phyloP scores from a whole-genome alignment of 352 stramenopile species.

The Salisapilia sapeloensis region DNA sequence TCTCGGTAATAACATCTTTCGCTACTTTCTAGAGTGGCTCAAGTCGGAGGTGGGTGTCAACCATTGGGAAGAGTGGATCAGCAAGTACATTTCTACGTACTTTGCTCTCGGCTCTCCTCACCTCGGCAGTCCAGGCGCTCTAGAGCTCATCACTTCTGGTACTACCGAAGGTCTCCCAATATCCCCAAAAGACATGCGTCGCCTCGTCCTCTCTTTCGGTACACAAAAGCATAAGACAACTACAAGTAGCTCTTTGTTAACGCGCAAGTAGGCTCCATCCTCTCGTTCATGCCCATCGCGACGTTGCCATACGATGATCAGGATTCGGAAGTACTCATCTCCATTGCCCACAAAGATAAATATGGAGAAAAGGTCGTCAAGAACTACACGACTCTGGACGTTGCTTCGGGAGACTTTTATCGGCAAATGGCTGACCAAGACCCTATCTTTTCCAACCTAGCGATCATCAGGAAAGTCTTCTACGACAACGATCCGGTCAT shows the following conservation, averaged over 20 bases:
- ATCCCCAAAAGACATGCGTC: constrained; percentile 41
- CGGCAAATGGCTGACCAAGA: constrained; percentile 45
- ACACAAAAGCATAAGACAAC: too few species aligned
- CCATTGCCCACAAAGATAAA: constrained; percentile 14
- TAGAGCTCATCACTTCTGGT: constrained; percentile 51
- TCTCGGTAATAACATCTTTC: constrained; percentile 65
- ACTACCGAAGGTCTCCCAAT: constrained; percentile 46
- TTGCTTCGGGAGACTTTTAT: constrained; percentile 49
- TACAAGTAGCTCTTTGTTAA: too few species aligned
- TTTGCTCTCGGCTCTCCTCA: constrained; percentile 58
- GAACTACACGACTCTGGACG: constrained; percentile 50
- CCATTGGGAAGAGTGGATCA: constrained; percentile 60
- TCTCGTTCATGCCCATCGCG: constrained; percentile 54
- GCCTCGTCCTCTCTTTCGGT: constrained; percentile 62
- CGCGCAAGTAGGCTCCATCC: constrained; percentile 38
- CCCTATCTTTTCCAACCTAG: constrained; percentile 43
- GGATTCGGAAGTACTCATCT: constrained; percentile 37
- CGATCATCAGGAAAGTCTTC: constrained; percentile 31
- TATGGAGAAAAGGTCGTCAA: constrained; percentile 6
- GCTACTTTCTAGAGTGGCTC: constrained; percentile 73
- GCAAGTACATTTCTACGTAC: constrained; percentile 53
- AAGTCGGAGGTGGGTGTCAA: constrained; percentile 54
- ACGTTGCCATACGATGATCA: constrained; percentile 23
- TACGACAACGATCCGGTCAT: constrained; percentile 52
- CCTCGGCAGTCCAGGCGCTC: constrained; percentile 42